phyloP scores from a whole-genome alignment of 164 flowering plant species.

The Houttuynia cordata region DNA sequence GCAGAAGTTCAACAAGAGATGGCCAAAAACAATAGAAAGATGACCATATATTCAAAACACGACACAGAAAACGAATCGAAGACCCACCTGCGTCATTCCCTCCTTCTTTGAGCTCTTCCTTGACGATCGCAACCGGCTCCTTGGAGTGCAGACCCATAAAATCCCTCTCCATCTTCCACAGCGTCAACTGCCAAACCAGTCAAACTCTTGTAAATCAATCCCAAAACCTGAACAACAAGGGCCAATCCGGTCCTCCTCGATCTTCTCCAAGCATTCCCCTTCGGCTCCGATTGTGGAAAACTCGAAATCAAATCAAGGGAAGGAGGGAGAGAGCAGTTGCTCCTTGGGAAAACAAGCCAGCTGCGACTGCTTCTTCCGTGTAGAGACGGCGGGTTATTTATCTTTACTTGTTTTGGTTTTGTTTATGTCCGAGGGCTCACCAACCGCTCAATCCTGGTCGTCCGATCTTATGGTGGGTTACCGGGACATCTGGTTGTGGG shows the following conservation, averaged over 20 bases:
- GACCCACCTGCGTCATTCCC: conserved; percentile 21
- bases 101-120: conserved; percentile 26
- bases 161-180: conserved; percentile 41
- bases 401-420: too few relatives aligned
- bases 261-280: too few relatives aligned
- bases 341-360: too few relatives aligned
- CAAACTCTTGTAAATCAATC: not conserved
- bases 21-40: too few relatives aligned
- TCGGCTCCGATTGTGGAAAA: too few relatives aligned
- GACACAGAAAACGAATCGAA: not conserved
- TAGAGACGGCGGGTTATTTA: too few relatives aligned
- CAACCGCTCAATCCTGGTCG: conserved; percentile 16
- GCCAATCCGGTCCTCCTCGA: too few relatives aligned
- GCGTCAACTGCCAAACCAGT: not conserved
- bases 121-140: conserved; percentile 18
- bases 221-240: too few relatives aligned
- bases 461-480: conserved; percentile 3
- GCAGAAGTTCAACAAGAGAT: too few relatives aligned
- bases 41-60: not conserved
- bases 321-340: too few relatives aligned
- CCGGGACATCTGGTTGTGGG: conserved; percentile 7
- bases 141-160: conserved; percentile 40
- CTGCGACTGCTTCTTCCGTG: too few relatives aligned
- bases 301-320: too few relatives aligned
- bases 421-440: not conserved